phyloP scores from a whole-genome alignment of 768 basidiomycete species.

The Podaxis carcinomalis region DNA sequence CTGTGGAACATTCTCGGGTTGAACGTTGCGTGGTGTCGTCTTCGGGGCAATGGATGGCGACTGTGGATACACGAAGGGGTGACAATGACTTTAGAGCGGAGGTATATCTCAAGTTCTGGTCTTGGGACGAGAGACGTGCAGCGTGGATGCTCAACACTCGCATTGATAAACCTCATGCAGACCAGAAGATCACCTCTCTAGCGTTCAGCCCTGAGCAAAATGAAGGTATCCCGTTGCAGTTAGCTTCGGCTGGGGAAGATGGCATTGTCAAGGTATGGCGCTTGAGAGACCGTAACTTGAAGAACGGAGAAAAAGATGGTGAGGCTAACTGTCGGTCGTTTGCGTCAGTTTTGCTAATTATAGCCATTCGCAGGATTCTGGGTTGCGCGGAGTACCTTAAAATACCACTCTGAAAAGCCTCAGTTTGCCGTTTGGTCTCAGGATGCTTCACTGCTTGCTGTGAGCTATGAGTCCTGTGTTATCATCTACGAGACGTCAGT shows the following conservation, averaged over 20 bases:
- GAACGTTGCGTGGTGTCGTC: constrained; percentile 63
- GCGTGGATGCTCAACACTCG: constrained; percentile 82
- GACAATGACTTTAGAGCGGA: constrained; percentile 64
- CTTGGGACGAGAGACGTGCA: constrained; percentile 62
- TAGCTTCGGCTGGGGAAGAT: constrained; percentile 77
- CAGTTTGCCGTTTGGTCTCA: constrained; percentile 71
- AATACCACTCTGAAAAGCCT: constrained; percentile 66
- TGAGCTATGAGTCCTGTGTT: constrained; percentile 62
- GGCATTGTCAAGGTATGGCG: constrained; percentile 81
- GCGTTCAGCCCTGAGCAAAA: constrained; percentile 56
- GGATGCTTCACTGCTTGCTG: constrained; percentile 82
- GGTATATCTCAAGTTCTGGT: constrained; percentile 88
- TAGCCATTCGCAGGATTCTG: constrained; percentile 53
- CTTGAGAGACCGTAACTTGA: constrained; percentile 36
- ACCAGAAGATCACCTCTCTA: constrained; percentile 53
- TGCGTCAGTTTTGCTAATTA: constrained; percentile 3
- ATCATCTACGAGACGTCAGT: constrained; percentile 71
- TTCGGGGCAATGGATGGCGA: constrained; percentile 88
- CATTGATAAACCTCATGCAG: constrained; percentile 83
- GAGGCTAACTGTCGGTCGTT: constrained; percentile 31
- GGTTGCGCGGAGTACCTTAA: constrained; percentile 72
- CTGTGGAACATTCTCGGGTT: constrained; percentile 71
- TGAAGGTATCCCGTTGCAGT: constrained; percentile 29
- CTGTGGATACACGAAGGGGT: constrained; percentile 71
- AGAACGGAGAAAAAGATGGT: constrained; percentile 29